Conservation (phyloP, 2,329 filamentous ascomycete genomes). For the Nectriaceae sp. region DNA sequence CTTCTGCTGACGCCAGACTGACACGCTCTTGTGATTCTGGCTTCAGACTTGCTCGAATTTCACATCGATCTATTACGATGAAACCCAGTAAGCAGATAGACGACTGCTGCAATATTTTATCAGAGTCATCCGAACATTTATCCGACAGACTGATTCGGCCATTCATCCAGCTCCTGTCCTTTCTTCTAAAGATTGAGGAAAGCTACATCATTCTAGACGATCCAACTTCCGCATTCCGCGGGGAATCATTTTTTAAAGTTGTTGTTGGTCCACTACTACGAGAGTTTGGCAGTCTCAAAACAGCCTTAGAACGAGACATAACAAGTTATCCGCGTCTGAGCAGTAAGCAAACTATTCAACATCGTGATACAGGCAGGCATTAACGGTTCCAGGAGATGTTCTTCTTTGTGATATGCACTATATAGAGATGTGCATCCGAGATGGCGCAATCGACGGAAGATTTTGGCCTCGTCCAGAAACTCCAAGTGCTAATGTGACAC, state of each 20-base stretch:
- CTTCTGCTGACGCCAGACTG: neutral
- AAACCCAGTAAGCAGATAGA: slow-evolving; percentile 1
- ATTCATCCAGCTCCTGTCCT: slow-evolving; percentile 1
- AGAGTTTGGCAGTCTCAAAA: slow-evolving; percentile 1
- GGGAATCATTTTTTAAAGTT: neutral
- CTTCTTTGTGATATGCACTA: slow-evolving; percentile 6
- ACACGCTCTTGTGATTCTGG: neutral
- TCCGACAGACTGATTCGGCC: slow-evolving; percentile 11
- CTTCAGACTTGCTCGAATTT: neutral
- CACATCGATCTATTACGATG: slow-evolving; percentile 2
- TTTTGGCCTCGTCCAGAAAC: neutral
- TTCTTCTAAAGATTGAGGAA: slow-evolving; percentile 1
- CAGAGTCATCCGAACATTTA: slow-evolving; percentile 7
- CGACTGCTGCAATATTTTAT: slow-evolving; percentile 5
- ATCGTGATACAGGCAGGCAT: neutral
- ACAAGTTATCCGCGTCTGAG: neutral
- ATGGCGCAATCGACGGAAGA: neutral
- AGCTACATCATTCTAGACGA: slow-evolving; percentile 2
- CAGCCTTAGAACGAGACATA: neutral
- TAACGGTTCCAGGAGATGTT: neutral
- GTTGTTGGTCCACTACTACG: slow-evolving; percentile 5
- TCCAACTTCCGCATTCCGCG: neutral
- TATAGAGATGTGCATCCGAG: slow-evolving; percentile 7
- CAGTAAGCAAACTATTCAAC: neutral
- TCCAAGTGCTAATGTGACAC: neutral